Conservation (phyloP, 2,329 filamentous ascomycete genomes). For the Samsoniella hepiali region DNA sequence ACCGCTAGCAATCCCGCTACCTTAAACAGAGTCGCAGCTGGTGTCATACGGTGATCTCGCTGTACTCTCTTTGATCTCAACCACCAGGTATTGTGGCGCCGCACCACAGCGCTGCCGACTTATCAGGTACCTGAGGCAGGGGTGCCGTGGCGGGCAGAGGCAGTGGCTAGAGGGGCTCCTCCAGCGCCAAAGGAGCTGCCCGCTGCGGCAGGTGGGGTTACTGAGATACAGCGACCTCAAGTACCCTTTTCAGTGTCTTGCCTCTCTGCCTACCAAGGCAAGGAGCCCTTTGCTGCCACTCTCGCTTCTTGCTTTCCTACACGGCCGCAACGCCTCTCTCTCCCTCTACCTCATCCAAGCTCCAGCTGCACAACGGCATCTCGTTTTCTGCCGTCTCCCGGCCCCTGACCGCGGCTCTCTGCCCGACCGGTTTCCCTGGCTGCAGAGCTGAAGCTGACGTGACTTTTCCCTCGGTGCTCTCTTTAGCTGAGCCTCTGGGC, state of each 20-base stretch:
- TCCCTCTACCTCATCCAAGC: slow-evolving; percentile 8
- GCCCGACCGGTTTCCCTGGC: neutral
- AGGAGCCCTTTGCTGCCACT: slow-evolving; percentile 11
- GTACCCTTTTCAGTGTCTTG: slow-evolving; percentile 12
- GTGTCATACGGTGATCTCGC: neutral
- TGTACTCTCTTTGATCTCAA: neutral
- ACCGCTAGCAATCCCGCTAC: neutral
- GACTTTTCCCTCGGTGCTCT: neutral
- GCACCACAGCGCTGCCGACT: neutral
- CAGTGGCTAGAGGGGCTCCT: neutral
- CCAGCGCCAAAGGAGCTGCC: slow-evolving; percentile 3
- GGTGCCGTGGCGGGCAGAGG: slow-evolving; percentile 3
- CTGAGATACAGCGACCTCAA: neutral
- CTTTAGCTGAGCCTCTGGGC: neutral
- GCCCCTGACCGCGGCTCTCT: neutral
- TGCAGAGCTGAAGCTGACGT: neutral
- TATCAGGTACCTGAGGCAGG: neutral
- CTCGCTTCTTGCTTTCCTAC: slow-evolving; percentile 1
- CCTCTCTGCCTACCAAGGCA: neutral
- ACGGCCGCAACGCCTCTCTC: slow-evolving; percentile 11
- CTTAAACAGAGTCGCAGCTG: neutral
- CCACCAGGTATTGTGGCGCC: neutral
- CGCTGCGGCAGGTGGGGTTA: slow-evolving; percentile 6
- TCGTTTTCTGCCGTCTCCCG: neutral
- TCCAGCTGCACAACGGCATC: neutral